Evolutionary conservation across 345 rosid genomes (phyloP), one percentile per base, ranked within the genome.

Genomic region (Moringa oleifera): DNA sequence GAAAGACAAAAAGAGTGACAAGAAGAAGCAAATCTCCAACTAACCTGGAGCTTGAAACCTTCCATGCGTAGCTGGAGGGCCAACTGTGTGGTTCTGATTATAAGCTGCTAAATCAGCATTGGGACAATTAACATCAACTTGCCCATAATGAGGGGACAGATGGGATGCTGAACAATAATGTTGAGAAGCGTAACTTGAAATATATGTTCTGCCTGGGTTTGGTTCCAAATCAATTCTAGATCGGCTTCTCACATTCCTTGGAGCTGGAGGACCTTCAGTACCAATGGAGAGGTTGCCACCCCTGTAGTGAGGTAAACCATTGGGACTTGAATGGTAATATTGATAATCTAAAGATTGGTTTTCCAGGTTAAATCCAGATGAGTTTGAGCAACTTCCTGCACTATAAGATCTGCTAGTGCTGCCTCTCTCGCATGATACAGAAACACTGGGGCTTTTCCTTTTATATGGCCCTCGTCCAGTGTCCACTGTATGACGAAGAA

Each of bases 321-420:
- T 33, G 59, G 68, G 58, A 58, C 55, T 20, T 37, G 68, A 45
- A 61, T 58, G 51, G 61, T 62, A 20, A 58, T 49, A 62, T 61
- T 65, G 63, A 62, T 47, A 54, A 58, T 63, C 66, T 28, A 65
- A 53, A 56, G 58, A 33, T 47, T 59, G 70, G 20, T 64, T 46
- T 46, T 51, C 73, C 21, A 0, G 54, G 25, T 25, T 51, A 64
- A 28, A 47, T 55, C 66, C 73, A 17, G 20, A 46, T 51, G 71
- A 53, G 31, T 53, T 65, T 47, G 76, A 68, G 58, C 76, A 72
- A 68, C 74, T 71, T 62, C 74, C 80, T 51, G 62, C 76, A 41
- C 57, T 24, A 23, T 57, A 53, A 8, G 18, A 33, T 61, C 68
- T 58, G 37, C 65, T 64, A 31, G 68, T 47, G 41, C 71, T 55